Conservation (phyloP, 2,329 filamentous ascomycete genomes). For the Zymoseptoria tritici region DNA sequence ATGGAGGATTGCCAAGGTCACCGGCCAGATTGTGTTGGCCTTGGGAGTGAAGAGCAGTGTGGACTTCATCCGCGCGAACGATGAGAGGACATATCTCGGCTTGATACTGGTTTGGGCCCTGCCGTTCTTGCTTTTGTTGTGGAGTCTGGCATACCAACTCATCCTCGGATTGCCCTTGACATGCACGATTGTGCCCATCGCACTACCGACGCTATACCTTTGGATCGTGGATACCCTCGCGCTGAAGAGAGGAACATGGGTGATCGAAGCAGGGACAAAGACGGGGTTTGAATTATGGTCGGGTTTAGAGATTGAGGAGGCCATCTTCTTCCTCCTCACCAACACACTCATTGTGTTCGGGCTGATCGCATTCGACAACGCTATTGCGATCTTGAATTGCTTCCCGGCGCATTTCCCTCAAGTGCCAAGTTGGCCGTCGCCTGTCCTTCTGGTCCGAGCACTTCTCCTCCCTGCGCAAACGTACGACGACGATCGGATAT, state of each 20-base stretch:
- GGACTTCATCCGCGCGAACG: conserved; percentile 39
- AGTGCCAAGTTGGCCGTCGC: conserved; percentile 44
- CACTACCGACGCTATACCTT: conserved; percentile 59
- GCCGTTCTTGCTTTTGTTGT: conserved; percentile 58
- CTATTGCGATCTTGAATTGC: conserved; percentile 56
- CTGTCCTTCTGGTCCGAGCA: conserved; percentile 45
- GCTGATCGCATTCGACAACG: conserved; percentile 61
- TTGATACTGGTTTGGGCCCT: conserved; percentile 63
- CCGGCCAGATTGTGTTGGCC: conserved; percentile 46
- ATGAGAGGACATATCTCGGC: conserved; percentile 57
- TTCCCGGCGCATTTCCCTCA: conserved; percentile 53
- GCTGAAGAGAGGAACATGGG: conserved; percentile 62
- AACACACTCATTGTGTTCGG: conserved; percentile 65
- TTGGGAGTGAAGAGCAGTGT: conserved; percentile 40
- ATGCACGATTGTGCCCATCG: conserved; percentile 53
- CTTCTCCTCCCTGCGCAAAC: conserved; percentile 41
- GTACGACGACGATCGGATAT: conserved; percentile 53
- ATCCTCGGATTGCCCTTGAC: conserved; percentile 52
- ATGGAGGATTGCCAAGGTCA: conserved; percentile 37
- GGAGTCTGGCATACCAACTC: conserved; percentile 57
- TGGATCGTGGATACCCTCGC: conserved; percentile 67
- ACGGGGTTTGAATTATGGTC: conserved; percentile 56
- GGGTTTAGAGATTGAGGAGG: conserved; percentile 64
- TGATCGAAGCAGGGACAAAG: conserved; percentile 61
- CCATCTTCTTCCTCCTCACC: conserved; percentile 63